These are phyloP conservation scores for Euphorbia celastroides DNA, from an alignment of 441 rosid species.

Conservation along the genomic window DNA sequence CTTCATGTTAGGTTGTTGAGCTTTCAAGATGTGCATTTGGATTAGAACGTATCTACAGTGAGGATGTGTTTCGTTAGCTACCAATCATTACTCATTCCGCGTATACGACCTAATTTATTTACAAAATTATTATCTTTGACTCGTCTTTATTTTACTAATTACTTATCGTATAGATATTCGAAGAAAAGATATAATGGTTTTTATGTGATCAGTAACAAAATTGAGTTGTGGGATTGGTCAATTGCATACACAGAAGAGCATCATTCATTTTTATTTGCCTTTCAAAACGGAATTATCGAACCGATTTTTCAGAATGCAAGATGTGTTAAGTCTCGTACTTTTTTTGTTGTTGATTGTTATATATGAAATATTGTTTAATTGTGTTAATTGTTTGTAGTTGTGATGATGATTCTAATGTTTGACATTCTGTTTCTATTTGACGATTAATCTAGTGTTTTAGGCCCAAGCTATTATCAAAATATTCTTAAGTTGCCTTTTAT, in stretches of 20 bases:
- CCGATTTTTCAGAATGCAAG: no score
- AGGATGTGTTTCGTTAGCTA: conserved; percentile 3
- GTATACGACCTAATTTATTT: neutral
- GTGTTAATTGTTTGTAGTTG: neutral
- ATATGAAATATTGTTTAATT: neutral
- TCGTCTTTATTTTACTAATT: neutral
- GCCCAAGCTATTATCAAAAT: neutral
- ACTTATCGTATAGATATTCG: no score
- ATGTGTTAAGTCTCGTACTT: no score
- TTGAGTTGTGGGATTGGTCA: no score
- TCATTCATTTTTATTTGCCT: neutral
- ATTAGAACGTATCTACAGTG: conserved; percentile 11
- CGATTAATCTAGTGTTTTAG: neutral
- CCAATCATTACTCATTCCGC: neutral
- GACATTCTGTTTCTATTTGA: neutral
- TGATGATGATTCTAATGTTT: neutral
- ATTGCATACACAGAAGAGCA: no score
- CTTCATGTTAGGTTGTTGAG: conserved; percentile 16
- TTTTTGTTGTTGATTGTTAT: no score
- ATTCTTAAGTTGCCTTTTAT: neutral
- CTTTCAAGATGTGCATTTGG: conserved; percentile 12
- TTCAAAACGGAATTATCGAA: no score
- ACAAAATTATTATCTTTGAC: neutral
- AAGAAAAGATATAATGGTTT: no score
- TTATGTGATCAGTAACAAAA: no score